Conservation (phyloP, 148 eudicot genomes). For the Salicornia ramosissima region DNA sequence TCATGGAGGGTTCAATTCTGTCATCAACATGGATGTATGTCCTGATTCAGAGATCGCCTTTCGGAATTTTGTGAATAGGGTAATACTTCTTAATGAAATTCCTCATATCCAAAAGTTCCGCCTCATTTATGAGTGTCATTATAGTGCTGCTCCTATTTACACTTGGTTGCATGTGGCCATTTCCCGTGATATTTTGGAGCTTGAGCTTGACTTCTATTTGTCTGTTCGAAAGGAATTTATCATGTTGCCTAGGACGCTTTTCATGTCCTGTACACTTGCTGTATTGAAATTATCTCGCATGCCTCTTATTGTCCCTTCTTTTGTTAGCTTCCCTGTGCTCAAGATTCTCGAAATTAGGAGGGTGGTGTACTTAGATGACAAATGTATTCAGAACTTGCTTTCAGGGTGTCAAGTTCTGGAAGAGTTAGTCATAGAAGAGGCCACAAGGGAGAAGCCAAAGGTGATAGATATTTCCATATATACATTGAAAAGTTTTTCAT, state of each 20-base stretch:
- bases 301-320: constrained; percentile 22
- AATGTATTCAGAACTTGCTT: constrained; percentile 22
- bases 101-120: constrained; percentile 22
- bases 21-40: constrained; percentile 7
- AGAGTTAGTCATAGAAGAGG: constrained; percentile 28
- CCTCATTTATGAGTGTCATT: constrained; percentile 22
- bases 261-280: constrained; percentile 9
- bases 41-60: constrained; percentile 17
- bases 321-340: constrained; percentile 22
- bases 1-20: not conserved
- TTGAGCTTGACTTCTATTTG: constrained; percentile 26
- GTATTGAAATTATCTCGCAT: constrained; percentile 26
- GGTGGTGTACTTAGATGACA: constrained; percentile 9
- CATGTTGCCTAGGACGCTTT: constrained; percentile 18
- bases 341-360: constrained; percentile 28
- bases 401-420: constrained; percentile 26
- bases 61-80: constrained; percentile 26
- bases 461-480: constrained; percentile 13
- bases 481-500: constrained; percentile 17
- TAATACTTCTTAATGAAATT: constrained; percentile 19
- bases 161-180: constrained; percentile 26
- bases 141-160: constrained; percentile 13
- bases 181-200: constrained; percentile 19
- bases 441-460: constrained; percentile 20
- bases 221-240: constrained; percentile 1